A percentile compares a stretch with the other conserved stretches of the same genome.
Conservation (phyloP, 2,329 filamentous ascomycete genomes). For the Colletotrichum aenigma region DNA sequence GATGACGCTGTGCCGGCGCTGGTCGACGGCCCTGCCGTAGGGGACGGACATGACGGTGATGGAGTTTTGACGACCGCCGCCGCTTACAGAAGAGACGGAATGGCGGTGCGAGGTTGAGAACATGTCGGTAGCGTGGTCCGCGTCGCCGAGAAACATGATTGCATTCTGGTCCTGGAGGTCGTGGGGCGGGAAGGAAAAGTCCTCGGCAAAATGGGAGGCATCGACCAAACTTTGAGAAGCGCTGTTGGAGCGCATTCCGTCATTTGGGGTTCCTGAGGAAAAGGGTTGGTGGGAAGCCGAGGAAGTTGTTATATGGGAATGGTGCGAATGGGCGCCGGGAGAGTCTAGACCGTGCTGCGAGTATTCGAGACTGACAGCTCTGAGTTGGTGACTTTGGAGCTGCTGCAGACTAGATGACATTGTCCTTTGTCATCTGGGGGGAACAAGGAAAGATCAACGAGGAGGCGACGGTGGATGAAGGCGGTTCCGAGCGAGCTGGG, state of each 20-base stretch:
- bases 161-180: constrained; percentile 44
- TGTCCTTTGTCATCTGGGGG: constrained; percentile 28
- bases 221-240: constrained; percentile 47
- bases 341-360: constrained; percentile 24
- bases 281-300: constrained; percentile 16
- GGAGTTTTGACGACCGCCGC: constrained; percentile 38
- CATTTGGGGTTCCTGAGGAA: constrained; percentile 28
- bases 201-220: constrained; percentile 49
- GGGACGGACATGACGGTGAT: constrained; percentile 36
- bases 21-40: constrained; percentile 23
- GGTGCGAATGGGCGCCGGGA: constrained; percentile 19
- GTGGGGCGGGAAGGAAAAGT: constrained; percentile 58
- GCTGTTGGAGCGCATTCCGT: constrained; percentile 35
- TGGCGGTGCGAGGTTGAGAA: constrained; percentile 32
- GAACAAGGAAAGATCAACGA: constrained; percentile 29
- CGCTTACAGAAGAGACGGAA: constrained; percentile 39
- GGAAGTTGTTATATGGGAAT: constrained; percentile 20
- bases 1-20: constrained; percentile 35
- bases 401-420: constrained; percentile 44
- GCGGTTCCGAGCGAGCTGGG: constrained; percentile 4
- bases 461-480: constrained; percentile 18
- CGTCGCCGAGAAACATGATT: constrained; percentile 40
- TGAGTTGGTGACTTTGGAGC: constrained; percentile 35
- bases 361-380: constrained; percentile 37
- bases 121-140: constrained; percentile 33